Evolutionary conservation across 2,329 filamentous ascomycete species (phyloP), one percentile per base, ranked within the genome.

Genomic region (Scedosporium minutisporum): DNA sequence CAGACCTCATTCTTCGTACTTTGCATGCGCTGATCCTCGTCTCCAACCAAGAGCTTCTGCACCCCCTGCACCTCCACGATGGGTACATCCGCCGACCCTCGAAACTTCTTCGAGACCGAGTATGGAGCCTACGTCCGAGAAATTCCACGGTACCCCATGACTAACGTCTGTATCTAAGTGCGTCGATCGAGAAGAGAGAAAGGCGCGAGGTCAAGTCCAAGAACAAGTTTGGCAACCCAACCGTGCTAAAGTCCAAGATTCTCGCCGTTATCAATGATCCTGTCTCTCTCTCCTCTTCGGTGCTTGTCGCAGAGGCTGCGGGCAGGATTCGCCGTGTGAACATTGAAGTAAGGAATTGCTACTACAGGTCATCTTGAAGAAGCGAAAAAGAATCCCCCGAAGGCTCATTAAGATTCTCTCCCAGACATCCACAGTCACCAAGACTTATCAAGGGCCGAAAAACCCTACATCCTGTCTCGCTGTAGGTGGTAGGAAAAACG

Each of bases 31-130:
- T 51, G n/a, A 23, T 18, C 21, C 16, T 21, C 46, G 46, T 18
- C 55, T 57, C 25, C 23, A 57, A 57, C 55, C 48, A 14, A 53
- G 9, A 41, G 16, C 58, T 60, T 58, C 29, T 38, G 57, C 51
- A 55, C 48, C 25, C 21, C 38, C 59, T 23, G 9, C 23, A 21
- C 16, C 55, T 55, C 51, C 62, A 62, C 33, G 10, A 66, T 66
- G 65, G 62, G 58, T 23, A 64, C 62, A 42, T 89, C 89, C 29
- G 82, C 84, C 60, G 85, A 96, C 70, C 82, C 87, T 60, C 87
- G 89, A 33, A 86, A 95, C 71, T 97, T 96, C 79, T 97, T 97
- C 72, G 90, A 97, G 75, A 96, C 92, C 33, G 89, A 93, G 91
- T 95, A 77, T 75, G 87, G 73, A 25, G 27, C 12, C 14, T 18